Evolutionary conservation across 495 filamentous ascomycete species (phyloP), one percentile per base, ranked within the genome.

Genomic region (Penicillium cosmopolitanum): DNA sequence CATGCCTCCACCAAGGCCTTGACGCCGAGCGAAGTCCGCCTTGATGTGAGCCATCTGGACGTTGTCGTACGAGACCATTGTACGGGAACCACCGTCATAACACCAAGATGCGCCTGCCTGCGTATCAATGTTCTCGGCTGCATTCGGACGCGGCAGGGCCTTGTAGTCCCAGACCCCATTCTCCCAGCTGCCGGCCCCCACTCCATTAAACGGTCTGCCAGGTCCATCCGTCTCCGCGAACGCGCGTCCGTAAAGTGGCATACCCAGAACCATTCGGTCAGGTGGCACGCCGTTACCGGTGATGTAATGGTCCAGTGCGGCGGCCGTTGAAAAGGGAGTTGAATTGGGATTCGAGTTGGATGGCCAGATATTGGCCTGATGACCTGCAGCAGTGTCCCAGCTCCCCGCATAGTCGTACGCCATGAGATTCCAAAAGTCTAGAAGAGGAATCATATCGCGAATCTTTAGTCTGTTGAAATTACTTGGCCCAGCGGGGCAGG

Each of bases 231-330:
- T 97, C 51, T 83, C 77, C 56, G 82, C 73, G 65, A 97, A 98
- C 12, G 90, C 82, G 23, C 92, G 89, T 16, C 94, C 94, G 68
- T 97, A 97, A 7, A 98, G 79, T 2, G 93, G 93, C 79, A 96
- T 84, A 23, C 94, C 93, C 19, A 97, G 74, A 21, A 96, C 82
- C 28, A 98, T 87, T 74, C 96, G 96, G 23, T 71, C 62, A 0
- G 86, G 63, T 0, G 84, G 74, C 6, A 97, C 84, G 5, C 87
- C 89, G 4, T 77, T 69, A 13, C 40, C 58, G 38, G 72, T 62
- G 40, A 58, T 87, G 74, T 97, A 97, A 68, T 91, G 81, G 25
- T 79, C 61, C 23, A 84, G 50, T 3, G 81, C 81, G 21, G 72
- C 66, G 9, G 62, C 58, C 51, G 78, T 80, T 6, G 74, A 78